Conservation (phyloP, 208 protist species). For the Naegleria gruberi region DNA sequence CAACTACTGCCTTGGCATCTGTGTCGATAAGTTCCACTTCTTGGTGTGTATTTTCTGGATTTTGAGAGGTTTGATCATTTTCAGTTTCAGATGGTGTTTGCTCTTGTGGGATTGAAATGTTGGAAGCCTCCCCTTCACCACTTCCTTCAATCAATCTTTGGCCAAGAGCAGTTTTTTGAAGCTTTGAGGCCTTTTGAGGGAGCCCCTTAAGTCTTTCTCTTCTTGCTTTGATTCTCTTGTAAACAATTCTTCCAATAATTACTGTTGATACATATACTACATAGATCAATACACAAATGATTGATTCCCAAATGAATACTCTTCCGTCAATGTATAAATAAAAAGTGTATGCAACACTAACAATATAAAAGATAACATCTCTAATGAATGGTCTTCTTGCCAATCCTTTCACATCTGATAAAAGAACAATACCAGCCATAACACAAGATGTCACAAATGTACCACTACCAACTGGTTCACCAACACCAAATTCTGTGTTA, state of each 20-base stretch:
- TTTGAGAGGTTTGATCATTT: too few relatives aligned
- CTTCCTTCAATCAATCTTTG: too few relatives aligned
- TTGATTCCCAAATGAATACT: not conserved
- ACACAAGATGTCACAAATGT: not conserved
- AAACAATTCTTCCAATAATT: not conserved
- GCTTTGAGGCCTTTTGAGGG: too few relatives aligned
- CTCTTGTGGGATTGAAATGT: too few relatives aligned
- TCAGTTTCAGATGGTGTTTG: too few relatives aligned
- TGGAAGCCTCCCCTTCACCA: too few relatives aligned
- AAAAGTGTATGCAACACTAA: not conserved
- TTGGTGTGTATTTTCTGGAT: too few relatives aligned
- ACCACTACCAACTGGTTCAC: not conserved
- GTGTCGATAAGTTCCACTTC: too few relatives aligned
- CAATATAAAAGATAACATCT: constrained; percentile 13
- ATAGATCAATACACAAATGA: not conserved
- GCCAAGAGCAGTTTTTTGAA: too few relatives aligned
- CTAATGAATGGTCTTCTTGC: constrained; percentile 9
- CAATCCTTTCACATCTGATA: constrained; percentile 13
- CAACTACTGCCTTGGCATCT: too few relatives aligned
- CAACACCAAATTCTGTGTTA: not conserved
- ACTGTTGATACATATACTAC: constrained; percentile 5
- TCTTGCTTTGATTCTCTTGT: not conserved
- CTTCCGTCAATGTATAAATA: not conserved
- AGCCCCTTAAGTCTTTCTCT: not conserved
- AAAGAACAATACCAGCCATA: not conserved